Base-by-base conservation (phyloP, 164 flowering plant genomes). In the Magnolia kwangsiensis region DNA sequence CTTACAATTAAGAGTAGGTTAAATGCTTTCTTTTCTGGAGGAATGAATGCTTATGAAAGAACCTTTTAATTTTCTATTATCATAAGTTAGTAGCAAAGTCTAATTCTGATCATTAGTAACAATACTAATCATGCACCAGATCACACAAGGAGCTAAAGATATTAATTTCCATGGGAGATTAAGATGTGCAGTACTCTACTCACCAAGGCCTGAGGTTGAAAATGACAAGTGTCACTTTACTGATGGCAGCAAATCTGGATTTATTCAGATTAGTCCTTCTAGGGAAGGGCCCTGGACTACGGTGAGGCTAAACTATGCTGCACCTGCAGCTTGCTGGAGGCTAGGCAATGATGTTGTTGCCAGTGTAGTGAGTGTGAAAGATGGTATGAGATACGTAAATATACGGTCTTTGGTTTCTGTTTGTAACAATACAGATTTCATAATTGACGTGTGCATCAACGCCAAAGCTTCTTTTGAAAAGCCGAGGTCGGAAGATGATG, bases 281-380 rank as follows among this genome's bases (percentile, higher is more conserved):
- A 84, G 76, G 76, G 89, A 85, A 75, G 99, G 99, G 18, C 98
- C 99, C 74, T 96, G 99, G 99, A 92, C 97, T 63, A 85, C 90
- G 20, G 90, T 94, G 71, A 89, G 90, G 86, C 81, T 96, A 72
- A 94, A 92, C 77, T 96, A 96, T 89, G 94, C 96, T 84, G 90
- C 99, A 70, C 95, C 92, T 73, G 93, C 94, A 83, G 96, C 97
- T 78, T 94, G 97, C 81, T 96, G 98, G 97, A 84, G 92, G 64
- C 77, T 96, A 18, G 98, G 98, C 55, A 89, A 89, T 86, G 91
- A 87, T 86, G 89, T 94, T 75, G 90, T 96, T 84, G 99, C 97
- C 63, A 96, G 98, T 88, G 97, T 92, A 92, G 96, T 90, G 24
- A 90, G 81, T 67, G 87, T 94, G 6, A 83, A 78, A 76, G 97